A percentile compares a stretch with the other conserved stretches of the same genome.
Evolutionary conservation across 2,329 filamentous ascomycete genomes (phyloP).

Genomic region (Fusarium avenaceum): DNA sequence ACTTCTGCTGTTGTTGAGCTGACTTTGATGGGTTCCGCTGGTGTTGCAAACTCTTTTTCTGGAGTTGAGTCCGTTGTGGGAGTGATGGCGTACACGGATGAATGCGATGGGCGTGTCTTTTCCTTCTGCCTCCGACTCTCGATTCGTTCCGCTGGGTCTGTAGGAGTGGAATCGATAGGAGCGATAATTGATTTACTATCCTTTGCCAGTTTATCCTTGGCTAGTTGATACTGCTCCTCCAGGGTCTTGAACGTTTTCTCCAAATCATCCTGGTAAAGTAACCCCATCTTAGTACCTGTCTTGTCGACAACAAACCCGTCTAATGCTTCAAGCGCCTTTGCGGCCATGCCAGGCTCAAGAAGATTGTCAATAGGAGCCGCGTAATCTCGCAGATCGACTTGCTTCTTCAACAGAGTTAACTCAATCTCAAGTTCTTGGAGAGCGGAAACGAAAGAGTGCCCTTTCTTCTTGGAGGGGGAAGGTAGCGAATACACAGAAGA

Average conservation of each 20-base stretch:
- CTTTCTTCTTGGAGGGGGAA: constrained; percentile 56
- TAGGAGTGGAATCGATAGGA: constrained; percentile 31
- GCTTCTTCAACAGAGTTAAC: constrained; percentile 54
- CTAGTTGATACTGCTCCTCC: constrained; percentile 47
- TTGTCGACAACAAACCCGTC: constrained; percentile 56
- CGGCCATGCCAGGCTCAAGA: constrained; percentile 56
- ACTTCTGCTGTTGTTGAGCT: constrained; percentile 54
- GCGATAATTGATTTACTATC: constrained; percentile 20
- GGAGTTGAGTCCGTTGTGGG: neutral
- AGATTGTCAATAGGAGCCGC: constrained; percentile 59
- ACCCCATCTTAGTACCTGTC: constrained; percentile 57
- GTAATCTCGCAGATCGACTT: constrained; percentile 58
- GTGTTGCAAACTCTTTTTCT: neutral
- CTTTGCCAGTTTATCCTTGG: constrained; percentile 44
- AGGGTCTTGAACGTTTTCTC: constrained; percentile 56
- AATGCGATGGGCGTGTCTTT: constrained; percentile 59
- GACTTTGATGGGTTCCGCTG: constrained; percentile 52
- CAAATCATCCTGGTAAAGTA: constrained; percentile 60
- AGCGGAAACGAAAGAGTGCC: constrained; percentile 54
- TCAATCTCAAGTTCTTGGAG: constrained; percentile 54
- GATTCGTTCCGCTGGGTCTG: constrained; percentile 45
- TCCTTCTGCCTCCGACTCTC: constrained; percentile 58
- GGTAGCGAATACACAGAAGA: constrained; percentile 54
- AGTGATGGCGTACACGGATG: constrained; percentile 53
- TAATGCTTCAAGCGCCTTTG: constrained; percentile 53